phyloP scores from a whole-genome alignment of 352 stramenopile species.

The Phytophthora vignae region DNA sequence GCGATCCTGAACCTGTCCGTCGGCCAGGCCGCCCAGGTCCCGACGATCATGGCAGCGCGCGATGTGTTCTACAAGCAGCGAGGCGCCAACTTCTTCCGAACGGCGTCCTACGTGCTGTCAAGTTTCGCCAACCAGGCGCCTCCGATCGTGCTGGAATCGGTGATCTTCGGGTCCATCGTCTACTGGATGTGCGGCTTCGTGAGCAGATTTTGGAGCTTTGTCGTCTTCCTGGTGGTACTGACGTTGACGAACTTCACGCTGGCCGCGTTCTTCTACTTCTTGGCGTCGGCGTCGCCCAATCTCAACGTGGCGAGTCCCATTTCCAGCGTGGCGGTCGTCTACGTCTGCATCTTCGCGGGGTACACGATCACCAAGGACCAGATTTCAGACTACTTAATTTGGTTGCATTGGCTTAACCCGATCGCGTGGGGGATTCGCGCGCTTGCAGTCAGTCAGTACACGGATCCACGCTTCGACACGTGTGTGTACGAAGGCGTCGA shows the following conservation, averaged over 20 bases:
- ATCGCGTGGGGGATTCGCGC: slow-evolving; percentile 42
- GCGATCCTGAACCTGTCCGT: slow-evolving; percentile 70
- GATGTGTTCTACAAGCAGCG: slow-evolving; percentile 39
- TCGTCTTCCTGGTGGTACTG: slow-evolving; percentile 53
- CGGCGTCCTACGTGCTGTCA: neutral
- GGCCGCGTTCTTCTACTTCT: slow-evolving; percentile 39
- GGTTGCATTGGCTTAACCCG: slow-evolving; percentile 59
- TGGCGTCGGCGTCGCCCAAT: slow-evolving; percentile 31
- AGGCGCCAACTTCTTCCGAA: slow-evolving; percentile 25
- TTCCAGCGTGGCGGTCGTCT: slow-evolving; percentile 37
- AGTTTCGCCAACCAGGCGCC: too few species aligned
- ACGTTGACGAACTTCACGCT: slow-evolving; percentile 53
- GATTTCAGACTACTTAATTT: slow-evolving; percentile 40
- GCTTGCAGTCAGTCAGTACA: slow-evolving; percentile 40
- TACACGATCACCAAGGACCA: slow-evolving; percentile 41
- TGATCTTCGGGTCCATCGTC: slow-evolving; percentile 74
- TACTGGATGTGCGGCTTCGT: slow-evolving; percentile 78
- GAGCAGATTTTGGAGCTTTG: slow-evolving; percentile 2
- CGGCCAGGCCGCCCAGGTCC: slow-evolving; percentile 62
- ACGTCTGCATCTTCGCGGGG: slow-evolving; percentile 44
- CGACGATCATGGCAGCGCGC: slow-evolving; percentile 57
- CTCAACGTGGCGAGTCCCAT: slow-evolving; percentile 49
- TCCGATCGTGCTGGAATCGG: slow-evolving; percentile 12
- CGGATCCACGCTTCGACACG: slow-evolving; percentile 14
- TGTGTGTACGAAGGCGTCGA: slow-evolving; percentile 34